Conservation (phyloP, 495 filamentous ascomycete genomes). For the Peziza echinospora region DNA sequence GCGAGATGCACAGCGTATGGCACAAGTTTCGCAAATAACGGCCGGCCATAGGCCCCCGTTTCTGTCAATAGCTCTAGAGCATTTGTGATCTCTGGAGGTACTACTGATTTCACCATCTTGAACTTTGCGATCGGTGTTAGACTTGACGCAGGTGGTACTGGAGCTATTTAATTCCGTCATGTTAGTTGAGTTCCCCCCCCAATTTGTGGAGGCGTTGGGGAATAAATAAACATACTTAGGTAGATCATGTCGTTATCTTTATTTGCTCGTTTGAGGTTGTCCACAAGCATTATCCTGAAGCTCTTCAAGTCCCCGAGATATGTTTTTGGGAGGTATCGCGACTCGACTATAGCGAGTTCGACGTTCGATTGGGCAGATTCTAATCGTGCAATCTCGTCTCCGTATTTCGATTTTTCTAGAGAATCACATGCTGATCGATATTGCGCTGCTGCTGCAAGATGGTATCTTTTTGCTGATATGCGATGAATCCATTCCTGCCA, state of each 20-base stretch:
- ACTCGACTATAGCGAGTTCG: slow-evolving; percentile 70
- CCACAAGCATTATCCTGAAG: slow-evolving; percentile 57
- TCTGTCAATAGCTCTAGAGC: slow-evolving; percentile 61
- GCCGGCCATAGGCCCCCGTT: slow-evolving; percentile 54
- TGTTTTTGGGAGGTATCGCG: slow-evolving; percentile 60
- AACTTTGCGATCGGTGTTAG: slow-evolving; percentile 69
- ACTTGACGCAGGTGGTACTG: slow-evolving; percentile 74
- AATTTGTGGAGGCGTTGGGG: slow-evolving; percentile 3
- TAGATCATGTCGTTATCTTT: slow-evolving; percentile 96
- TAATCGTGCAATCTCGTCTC: slow-evolving; percentile 80
- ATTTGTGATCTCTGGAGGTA: slow-evolving; percentile 65
- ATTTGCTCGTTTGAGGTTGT: slow-evolving; percentile 79
- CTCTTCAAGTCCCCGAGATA: slow-evolving; percentile 67
- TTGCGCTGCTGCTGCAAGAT: slow-evolving; percentile 91
- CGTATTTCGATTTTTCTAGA: slow-evolving; percentile 81
- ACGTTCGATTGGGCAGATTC: slow-evolving; percentile 62
- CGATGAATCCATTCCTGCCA: slow-evolving; percentile 98
- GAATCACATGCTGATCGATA: slow-evolving; percentile 85
- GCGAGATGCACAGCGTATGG: slow-evolving; percentile 91
- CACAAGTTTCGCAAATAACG: slow-evolving; percentile 76
- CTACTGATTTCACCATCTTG: slow-evolving; percentile 61
- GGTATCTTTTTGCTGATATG: slow-evolving; percentile 89
- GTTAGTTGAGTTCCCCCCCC: background rate
- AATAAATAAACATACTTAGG: slow-evolving; percentile 26
- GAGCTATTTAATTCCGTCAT: too few relatives aligned